phyloP scores from a whole-genome alignment of 805 yeast species.

The Nakazawaea ernobii region DNA sequence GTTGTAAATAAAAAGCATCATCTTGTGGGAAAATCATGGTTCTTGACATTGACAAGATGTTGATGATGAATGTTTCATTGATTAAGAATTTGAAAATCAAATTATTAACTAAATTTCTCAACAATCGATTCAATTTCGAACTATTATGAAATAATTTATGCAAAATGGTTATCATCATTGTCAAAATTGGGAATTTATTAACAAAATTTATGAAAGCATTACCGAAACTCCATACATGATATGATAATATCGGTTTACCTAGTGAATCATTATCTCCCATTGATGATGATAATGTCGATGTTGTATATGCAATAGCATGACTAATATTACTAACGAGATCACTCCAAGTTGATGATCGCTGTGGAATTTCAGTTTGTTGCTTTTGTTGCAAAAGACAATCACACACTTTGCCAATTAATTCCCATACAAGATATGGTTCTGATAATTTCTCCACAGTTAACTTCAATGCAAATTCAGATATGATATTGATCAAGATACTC shows the following conservation, averaged over 20 bases:
- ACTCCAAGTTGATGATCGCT: not conserved
- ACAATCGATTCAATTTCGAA: constrained; percentile 17
- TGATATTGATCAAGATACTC: constrained; percentile 31
- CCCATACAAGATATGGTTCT: constrained; percentile 50
- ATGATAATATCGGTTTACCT: constrained; percentile 7
- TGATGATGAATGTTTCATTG: constrained; percentile 13
- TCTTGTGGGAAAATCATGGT: constrained; percentile 25
- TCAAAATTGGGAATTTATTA: constrained; percentile 15
- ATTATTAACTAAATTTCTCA: constrained; percentile 21
- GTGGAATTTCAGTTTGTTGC: constrained; percentile 13
- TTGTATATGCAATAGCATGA: constrained; percentile 24
- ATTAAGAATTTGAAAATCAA: constrained; percentile 18
- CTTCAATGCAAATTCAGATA: constrained; percentile 36
- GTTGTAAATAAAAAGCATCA: constrained; percentile 19
- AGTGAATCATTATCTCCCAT: constrained; percentile 8
- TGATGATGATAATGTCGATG: constrained; percentile 18
- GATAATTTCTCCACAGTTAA: constrained; percentile 37
- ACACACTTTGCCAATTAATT: constrained; percentile 24
- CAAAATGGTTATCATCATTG: constrained; percentile 11
- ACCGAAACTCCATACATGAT: constrained; percentile 19
- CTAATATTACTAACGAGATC: constrained; percentile 15
- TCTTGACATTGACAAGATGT: constrained; percentile 14
- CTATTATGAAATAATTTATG: constrained; percentile 12
- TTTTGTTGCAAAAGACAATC: not conserved
- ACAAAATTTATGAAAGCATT: constrained; percentile 13